Evolutionary conservation across 78 protist species (phyloP), one percentile per base, ranked within the genome.

Genomic region (Blattamonas nauphoetae): DNA sequence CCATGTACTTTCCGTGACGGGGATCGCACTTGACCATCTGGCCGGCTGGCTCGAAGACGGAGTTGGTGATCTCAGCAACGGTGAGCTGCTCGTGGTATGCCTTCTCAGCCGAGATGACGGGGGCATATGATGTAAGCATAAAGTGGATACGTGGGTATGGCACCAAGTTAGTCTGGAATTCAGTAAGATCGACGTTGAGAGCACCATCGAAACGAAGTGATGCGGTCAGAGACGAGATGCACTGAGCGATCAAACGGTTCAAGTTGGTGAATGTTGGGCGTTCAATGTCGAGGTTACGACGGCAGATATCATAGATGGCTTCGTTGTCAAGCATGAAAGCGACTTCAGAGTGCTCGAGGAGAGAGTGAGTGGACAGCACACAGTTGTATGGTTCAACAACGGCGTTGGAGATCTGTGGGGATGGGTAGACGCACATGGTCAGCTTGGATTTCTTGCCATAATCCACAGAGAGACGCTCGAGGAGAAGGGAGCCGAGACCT

Each of bases 301-400:
- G n/a, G n/a, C n/a, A n/a, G n/a, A n/a, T n/a, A n/a, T n/a, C n/a
- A n/a, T n/a, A n/a, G n/a, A n/a, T n/a, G n/a, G n/a, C n/a, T n/a
- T n/a, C n/a, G n/a, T n/a, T n/a, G n/a, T n/a, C n/a, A n/a, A n/a
- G n/a, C n/a, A n/a, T n/a, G n/a, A n/a, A n/a, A n/a, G n/a, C n/a
- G n/a, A n/a, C n/a, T n/a, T n/a, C n/a, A n/a, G n/a, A n/a, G n/a
- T n/a, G n/a, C n/a, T n/a, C n/a, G n/a, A n/a, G n/a, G n/a, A n/a
- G n/a, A n/a, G n/a, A n/a, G n/a, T n/a, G n/a, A n/a, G n/a, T n/a
- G n/a, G n/a, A n/a, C n/a, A n/a, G n/a, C n/a, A n/a, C n/a, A n/a
- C n/a, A n/a, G n/a, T n/a, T n/a, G n/a, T 97, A 98, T 41, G 99
- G 99, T 92, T 98, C 99, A 1, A 98, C 99, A 2, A 97, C 98